Conservation (phyloP, 148 eudicot genomes). For the Camellia lanceoleosa region DNA sequence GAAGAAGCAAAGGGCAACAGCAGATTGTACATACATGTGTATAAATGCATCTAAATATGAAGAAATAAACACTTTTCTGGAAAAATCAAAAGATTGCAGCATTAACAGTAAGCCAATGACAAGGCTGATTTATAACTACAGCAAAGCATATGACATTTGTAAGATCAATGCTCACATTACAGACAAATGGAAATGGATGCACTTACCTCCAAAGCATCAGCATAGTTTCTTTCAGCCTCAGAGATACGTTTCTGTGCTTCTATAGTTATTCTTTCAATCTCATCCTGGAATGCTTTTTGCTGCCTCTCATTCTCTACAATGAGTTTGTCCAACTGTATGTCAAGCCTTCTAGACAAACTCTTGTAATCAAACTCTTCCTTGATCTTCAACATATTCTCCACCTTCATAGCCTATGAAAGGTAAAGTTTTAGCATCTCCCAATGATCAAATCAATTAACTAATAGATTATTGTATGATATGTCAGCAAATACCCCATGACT, state of each 20-base stretch:
- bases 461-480: background rate
- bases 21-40: background rate
- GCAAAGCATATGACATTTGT: background rate
- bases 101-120: background rate
- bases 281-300: conserved; percentile 75
- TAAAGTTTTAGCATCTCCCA: conserved; percentile 15
- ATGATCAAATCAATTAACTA: background rate
- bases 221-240: conserved; percentile 62
- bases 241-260: conserved; percentile 65
- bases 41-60: background rate
- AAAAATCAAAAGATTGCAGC: background rate
- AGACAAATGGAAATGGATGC: background rate
- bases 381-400: conserved; percentile 87
- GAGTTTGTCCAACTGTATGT: conserved; percentile 83
- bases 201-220: conserved; percentile 73
- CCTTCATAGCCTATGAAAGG: conserved; percentile 26
- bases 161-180: conserved; percentile 13
- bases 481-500: conserved; percentile 31
- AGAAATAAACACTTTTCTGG: background rate
- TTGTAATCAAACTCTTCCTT: conserved; percentile 97
- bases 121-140: background rate
- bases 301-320: conserved; percentile 91
- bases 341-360: conserved; percentile 87
- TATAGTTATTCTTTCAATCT: conserved; percentile 57
- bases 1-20: background rate